Evolutionary conservation across 257 asterid species (phyloP), one percentile per base, ranked within the genome.

Genomic region (Solanum megistacrolobum): DNA sequence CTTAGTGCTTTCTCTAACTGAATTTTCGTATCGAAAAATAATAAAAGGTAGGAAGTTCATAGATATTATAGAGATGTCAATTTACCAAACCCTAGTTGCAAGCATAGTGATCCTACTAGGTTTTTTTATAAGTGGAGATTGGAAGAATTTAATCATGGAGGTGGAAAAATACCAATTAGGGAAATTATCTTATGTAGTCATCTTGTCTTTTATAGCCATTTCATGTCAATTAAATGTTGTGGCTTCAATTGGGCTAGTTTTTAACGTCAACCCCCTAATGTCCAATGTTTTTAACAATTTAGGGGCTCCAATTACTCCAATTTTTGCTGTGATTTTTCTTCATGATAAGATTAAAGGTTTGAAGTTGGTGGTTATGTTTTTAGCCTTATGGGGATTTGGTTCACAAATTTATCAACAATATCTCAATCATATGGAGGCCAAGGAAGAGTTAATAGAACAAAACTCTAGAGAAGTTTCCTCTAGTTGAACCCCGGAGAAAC

Each of bases 361-460:
- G 88, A 94, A 96, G 90, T 94, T 84, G 9, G 62, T 96, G 52
- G 68, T 96, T 5, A 88, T 96, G 95, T 20, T 92, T 85, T 82
- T 96, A 88, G 98, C 98, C 1, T 71, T 91, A 20, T 96, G 97
- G 98, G 98, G 98, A 1, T 96, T 92, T 71, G 92, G 87, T 16
- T 96, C 98, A 1, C 95, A 96, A 36, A 87, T 93, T 29, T 94
- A 96, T 21, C 83, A 74, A 35, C 83, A 74, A 36, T 74, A 74
- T 74, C 31, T 74, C 52, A 74, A 36, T 36, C 3, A 74, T 36
- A 0, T 74, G 83, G 31, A 21, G 6, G 83, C 27, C 29, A 36
- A 74, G 12, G 83, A 74, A 74, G 52, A 74, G 0, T 20, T 35
- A 34, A 73, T 35, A 74, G 83, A 74, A 74, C 32, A 36, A 9